Evolutionary conservation across 345 rosid genomes (phyloP), one percentile per base, ranked within the genome.

Genomic region (Limnanthes douglasii): DNA sequence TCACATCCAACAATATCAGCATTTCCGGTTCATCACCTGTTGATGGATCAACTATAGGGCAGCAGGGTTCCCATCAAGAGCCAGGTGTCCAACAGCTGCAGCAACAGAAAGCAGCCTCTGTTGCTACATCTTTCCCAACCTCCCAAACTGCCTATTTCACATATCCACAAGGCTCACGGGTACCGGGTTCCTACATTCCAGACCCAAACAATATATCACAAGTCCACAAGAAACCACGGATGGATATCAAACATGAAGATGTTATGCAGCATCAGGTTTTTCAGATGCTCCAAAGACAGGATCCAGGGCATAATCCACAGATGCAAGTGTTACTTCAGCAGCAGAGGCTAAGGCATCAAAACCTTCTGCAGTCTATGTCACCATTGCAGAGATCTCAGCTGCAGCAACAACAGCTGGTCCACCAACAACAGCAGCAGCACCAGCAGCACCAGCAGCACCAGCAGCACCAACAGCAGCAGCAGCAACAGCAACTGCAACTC

Each of bases 191-290:
- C n/a, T n/a, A n/a, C n/a, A 42, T 31, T 37, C 31, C 46, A 3
- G 43, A 45, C 21, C 55, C 49, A 6, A 56, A 19, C 35, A 50
- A n/a, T 30, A 48, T 42, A 16, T 9, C 40, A 15, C 61, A 56
- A 19, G 46, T 56, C 2, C 50, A 72, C 59, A 88, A 88, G 76
- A 83, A 88, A 47, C 95, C 75, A 0, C 68, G 79, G 34, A 7
- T 88, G 37, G 98, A 84, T 47, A 69, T 88, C 43, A 83, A 83
- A 60, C 95, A 72, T 53, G 94, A 88, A 61, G 92, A 76, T 43
- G 44, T 88, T 53, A 23, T 77, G 41, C 93, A 69, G 61, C 95
- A 74, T 41, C 92, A 70, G 64, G 53, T 83, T 36, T 31, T 79
- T 24, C 98, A 79, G 50, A 55, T 83, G 61, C 48, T 83, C 43